phyloP scores from a whole-genome alignment of 2,329 filamentous ascomycete genomes.

The Boeremia exigua region DNA sequence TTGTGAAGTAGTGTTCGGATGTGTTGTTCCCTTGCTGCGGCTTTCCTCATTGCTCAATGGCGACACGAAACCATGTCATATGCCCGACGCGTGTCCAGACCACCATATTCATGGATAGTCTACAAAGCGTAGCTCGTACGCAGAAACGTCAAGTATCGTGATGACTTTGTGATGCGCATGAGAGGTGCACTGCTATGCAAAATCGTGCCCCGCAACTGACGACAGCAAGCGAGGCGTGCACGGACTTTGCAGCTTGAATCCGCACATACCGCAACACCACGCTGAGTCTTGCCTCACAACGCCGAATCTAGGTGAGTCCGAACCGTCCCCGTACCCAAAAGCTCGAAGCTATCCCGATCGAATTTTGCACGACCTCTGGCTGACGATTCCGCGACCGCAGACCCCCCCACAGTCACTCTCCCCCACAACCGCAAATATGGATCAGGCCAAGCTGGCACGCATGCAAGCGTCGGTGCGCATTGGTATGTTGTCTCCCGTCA shows the following conservation, averaged over 20 bases:
- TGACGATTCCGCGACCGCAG: slow-evolving; percentile 27
- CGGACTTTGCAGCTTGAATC: slow-evolving; percentile 25
- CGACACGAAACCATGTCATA: too few species aligned
- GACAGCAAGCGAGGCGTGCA: slow-evolving; percentile 17
- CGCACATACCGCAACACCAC: slow-evolving; percentile 26
- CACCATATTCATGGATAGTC: too few species aligned
- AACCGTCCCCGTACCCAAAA: slow-evolving; percentile 15
- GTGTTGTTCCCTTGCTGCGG: too few species aligned
- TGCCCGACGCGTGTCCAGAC: too few species aligned
- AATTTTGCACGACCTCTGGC: slow-evolving; percentile 22
- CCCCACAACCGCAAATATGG: slow-evolving; percentile 50
- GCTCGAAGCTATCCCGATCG: slow-evolving; percentile 6
- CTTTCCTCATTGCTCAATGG: too few species aligned
- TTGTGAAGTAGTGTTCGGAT: too few species aligned
- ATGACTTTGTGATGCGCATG: neutral
- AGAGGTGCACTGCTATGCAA: neutral
- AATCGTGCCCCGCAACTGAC: slow-evolving; percentile 18
- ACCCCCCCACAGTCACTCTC: slow-evolving; percentile 29
- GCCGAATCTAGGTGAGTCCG: slow-evolving; percentile 36
- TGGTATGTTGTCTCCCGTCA: slow-evolving; percentile 42
- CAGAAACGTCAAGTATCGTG: neutral
- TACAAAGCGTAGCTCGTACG: neutral
- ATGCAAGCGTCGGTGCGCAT: slow-evolving; percentile 54
- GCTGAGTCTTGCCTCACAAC: slow-evolving; percentile 32
- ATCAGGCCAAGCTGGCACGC: slow-evolving; percentile 54